Conservation (phyloP, 805 yeast genomes). For the Cyberlindnera euphorbiiphila region DNA sequence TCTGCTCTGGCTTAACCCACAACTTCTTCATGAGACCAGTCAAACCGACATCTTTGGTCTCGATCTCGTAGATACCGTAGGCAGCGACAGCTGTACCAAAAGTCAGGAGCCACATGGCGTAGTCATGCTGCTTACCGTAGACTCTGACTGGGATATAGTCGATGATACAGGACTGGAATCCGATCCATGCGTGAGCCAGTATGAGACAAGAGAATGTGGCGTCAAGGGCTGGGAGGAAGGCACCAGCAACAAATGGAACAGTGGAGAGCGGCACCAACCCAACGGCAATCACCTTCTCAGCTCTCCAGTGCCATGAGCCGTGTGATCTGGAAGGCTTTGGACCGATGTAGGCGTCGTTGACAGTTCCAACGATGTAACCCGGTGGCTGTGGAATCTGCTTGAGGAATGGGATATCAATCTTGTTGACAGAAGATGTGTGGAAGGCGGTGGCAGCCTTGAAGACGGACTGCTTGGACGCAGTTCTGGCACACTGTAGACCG, state of each 20-base stretch:
- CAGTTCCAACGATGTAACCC: constrained; percentile 88
- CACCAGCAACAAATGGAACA: constrained; percentile 74
- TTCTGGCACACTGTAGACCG: constrained; percentile 12
- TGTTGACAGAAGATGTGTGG: constrained; percentile 30
- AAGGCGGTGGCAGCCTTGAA: constrained; percentile 11
- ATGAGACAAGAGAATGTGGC: constrained; percentile 62
- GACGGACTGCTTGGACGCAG: constrained; percentile 7
- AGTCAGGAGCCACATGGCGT: constrained; percentile 56
- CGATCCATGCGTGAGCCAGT: constrained; percentile 77
- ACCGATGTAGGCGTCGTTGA: constrained; percentile 76
- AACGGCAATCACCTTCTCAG: constrained; percentile 68
- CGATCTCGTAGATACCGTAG: constrained; percentile 69
- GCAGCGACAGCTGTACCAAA: constrained; percentile 62
- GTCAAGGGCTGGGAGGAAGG: constrained; percentile 66
- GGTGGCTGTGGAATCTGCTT: constrained; percentile 77
- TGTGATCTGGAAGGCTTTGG: constrained; percentile 63
- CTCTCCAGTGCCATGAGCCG: constrained; percentile 93
- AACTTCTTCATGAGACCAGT: constrained; percentile 45
- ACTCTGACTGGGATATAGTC: constrained; percentile 78
- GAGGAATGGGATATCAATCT: constrained; percentile 44
- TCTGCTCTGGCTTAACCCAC: constrained; percentile 44
- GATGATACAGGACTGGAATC: constrained; percentile 85
- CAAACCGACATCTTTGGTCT: constrained; percentile 63
- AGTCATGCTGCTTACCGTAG: constrained; percentile 59
- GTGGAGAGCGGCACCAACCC: constrained; percentile 74